Conservation (phyloP, 2,329 filamentous ascomycete genomes). For the Pestalotiopsis sp. region DNA sequence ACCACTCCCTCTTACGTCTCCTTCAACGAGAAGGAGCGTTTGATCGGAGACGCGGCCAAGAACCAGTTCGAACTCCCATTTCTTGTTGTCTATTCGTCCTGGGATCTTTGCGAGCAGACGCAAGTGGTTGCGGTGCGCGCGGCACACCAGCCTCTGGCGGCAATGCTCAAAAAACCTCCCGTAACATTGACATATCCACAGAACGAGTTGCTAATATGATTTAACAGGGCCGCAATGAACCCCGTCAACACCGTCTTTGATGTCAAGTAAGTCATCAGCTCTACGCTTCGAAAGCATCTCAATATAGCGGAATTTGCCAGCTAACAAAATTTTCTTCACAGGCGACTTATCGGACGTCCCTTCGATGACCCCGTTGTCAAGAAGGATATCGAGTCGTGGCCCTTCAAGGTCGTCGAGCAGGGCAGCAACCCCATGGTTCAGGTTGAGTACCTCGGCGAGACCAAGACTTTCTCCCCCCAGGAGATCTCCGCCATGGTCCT, state of each 20-base stretch:
- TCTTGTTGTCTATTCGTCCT: too few species aligned
- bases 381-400: constrained; percentile 99
- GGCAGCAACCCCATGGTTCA: constrained; percentile 87
- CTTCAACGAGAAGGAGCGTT: constrained; percentile 97
- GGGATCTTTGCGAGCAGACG: too few species aligned
- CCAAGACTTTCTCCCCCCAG: constrained; percentile 95
- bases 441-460: constrained; percentile 94
- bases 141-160: too few species aligned
- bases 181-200: too few species aligned
- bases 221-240: constrained; percentile 99
- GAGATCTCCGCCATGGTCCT: constrained; percentile 99
- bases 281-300: neutral
- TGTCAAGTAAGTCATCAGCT: constrained; percentile 74
- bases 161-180: too few species aligned
- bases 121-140: too few species aligned
- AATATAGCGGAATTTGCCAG: constrained; percentile 1
- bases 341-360: constrained; percentile 95
- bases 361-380: constrained; percentile 96
- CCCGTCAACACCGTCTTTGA: constrained; percentile 97
- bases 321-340: constrained; percentile 37
- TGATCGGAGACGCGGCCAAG: constrained; percentile 99
- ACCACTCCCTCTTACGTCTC: constrained; percentile 99
- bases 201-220: too few species aligned
- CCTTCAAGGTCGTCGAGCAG: constrained; percentile 96
- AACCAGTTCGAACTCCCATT: too few species aligned